These are phyloP conservation scores for Tylopilus cervinicoccineus DNA, from an alignment of 768 basidiomycete species.

Conservation along the genomic window DNA sequence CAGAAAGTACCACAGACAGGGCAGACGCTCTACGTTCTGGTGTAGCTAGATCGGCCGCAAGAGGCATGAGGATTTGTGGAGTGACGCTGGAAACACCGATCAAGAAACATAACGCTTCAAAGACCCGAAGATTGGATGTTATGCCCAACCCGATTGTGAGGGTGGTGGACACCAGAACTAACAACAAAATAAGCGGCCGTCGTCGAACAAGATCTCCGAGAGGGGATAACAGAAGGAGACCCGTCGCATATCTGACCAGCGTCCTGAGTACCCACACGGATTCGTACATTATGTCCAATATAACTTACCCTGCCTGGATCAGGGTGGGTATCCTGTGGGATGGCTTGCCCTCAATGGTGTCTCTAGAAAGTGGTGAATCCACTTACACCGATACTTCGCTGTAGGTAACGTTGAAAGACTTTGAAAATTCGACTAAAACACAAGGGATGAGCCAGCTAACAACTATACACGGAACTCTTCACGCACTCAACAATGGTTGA, in stretches of 20 bases:
- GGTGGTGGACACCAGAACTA: constrained; percentile 49
- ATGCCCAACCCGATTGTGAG: constrained; percentile 72
- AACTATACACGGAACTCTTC: background rate
- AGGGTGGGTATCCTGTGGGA: constrained; percentile 56
- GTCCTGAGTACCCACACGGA: background rate
- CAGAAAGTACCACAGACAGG: constrained; percentile 68
- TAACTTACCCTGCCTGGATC: constrained; percentile 58
- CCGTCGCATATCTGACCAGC: constrained; percentile 56
- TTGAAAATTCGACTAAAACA: constrained; percentile 31
- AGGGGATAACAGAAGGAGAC: constrained; percentile 73
- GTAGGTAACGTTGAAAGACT: constrained; percentile 38
- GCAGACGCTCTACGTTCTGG: constrained; percentile 69
- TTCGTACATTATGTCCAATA: background rate
- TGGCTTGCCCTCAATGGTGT: background rate
- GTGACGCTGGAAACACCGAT: constrained; percentile 69
- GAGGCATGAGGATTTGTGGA: constrained; percentile 70
- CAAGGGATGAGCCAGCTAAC: background rate
- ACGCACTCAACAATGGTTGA: constrained; percentile 71
- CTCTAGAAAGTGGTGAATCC: background rate
- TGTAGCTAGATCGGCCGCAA: constrained; percentile 80
- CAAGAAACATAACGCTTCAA: constrained; percentile 67
- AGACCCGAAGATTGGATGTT: constrained; percentile 52
- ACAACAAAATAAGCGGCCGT: constrained; percentile 60
- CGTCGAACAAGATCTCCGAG: constrained; percentile 80
- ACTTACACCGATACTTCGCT: constrained; percentile 32